phyloP scores from a whole-genome alignment of 2,329 filamentous ascomycete genomes.

The Chaetomiaceae sp. region DNA sequence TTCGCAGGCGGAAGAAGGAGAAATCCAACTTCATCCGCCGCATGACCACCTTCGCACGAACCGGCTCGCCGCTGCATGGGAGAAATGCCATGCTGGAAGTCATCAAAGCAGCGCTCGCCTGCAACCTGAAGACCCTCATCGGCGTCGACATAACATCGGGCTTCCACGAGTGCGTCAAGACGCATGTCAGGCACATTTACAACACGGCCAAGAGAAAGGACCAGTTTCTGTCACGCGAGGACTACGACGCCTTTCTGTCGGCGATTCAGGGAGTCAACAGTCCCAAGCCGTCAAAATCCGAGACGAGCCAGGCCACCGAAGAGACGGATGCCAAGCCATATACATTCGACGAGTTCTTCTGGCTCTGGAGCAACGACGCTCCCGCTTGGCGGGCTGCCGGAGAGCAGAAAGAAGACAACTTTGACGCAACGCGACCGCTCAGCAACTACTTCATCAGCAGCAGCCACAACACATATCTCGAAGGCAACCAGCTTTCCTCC shows the following conservation, averaged over 20 bases:
- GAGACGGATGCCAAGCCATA: slow-evolving; percentile 39
- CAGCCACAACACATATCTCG: slow-evolving; percentile 90
- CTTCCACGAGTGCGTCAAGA: slow-evolving; percentile 40
- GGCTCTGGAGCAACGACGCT: slow-evolving; percentile 39
- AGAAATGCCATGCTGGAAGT: slow-evolving; percentile 17
- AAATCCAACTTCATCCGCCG: slow-evolving; percentile 23
- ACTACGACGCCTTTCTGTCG: slow-evolving; percentile 47
- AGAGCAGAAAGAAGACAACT: slow-evolving; percentile 38
- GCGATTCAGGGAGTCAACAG: slow-evolving; percentile 43
- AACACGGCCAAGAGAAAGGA: slow-evolving; percentile 37
- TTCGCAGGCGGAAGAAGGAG: slow-evolving; percentile 16
- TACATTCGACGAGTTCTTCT: slow-evolving; percentile 46
- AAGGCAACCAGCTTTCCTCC: slow-evolving; percentile 78
- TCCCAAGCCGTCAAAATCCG: no score
- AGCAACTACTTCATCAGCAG: slow-evolving; percentile 93
- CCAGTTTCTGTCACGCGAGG: slow-evolving; percentile 33
- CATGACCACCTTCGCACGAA: slow-evolving; percentile 21
- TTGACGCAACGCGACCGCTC: slow-evolving; percentile 63
- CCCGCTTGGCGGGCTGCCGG: slow-evolving; percentile 42
- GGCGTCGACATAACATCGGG: slow-evolving; percentile 18
- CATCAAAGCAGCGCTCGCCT: slow-evolving; percentile 19
- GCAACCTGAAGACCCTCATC: slow-evolving; percentile 23
- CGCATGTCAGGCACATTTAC: slow-evolving; percentile 45
- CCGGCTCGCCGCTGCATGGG: slow-evolving; percentile 18
- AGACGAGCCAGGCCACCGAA: background rate